Conservation (phyloP, 1,284 basidiomycete genomes). For the Chiua sp. region DNA sequence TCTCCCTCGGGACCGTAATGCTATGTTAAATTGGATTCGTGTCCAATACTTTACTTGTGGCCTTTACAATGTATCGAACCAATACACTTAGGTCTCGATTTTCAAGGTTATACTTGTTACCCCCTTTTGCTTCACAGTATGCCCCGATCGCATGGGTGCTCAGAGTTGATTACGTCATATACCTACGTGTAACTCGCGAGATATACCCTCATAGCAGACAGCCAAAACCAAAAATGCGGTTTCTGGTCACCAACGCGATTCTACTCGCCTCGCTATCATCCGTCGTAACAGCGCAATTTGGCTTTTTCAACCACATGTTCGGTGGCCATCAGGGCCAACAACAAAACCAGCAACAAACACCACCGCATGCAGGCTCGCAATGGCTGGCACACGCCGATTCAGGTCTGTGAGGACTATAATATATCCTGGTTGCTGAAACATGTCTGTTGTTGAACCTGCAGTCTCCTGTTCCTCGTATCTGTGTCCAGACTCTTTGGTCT, state of each 20-base stretch:
- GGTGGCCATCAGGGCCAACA: constrained; percentile 38
- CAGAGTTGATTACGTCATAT: constrained; percentile 16
- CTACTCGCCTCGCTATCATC: constrained; percentile 28
- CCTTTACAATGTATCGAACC: too few species aligned
- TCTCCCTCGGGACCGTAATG: constrained; percentile 35
- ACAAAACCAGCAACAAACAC: constrained; percentile 31
- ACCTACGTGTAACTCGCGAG: not conserved
- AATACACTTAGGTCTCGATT: too few species aligned
- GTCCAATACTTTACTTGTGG: not conserved
- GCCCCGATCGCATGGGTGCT: not conserved
- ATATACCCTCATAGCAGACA: constrained; percentile 1
- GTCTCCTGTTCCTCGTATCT: constrained; percentile 65
- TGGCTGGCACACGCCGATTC: constrained; percentile 38
- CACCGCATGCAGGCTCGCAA: constrained; percentile 30
- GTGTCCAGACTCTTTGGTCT: constrained; percentile 65
- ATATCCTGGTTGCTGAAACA: not conserved
- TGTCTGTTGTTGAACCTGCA: constrained; percentile 28
- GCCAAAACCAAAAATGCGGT: constrained; percentile 23
- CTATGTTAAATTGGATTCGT: constrained; percentile 29
- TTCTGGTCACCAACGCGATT: constrained; percentile 4
- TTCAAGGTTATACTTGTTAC: too few species aligned
- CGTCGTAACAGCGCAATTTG: constrained; percentile 39
- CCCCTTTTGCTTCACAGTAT: too few species aligned
- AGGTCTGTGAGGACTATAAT: constrained; percentile 26
- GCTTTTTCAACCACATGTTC: constrained; percentile 44